Evolutionary conservation across 2,329 filamentous ascomycete genomes (phyloP), one percentile per base, ranked within the genome.

Genomic region (Alternaria sp.): DNA sequence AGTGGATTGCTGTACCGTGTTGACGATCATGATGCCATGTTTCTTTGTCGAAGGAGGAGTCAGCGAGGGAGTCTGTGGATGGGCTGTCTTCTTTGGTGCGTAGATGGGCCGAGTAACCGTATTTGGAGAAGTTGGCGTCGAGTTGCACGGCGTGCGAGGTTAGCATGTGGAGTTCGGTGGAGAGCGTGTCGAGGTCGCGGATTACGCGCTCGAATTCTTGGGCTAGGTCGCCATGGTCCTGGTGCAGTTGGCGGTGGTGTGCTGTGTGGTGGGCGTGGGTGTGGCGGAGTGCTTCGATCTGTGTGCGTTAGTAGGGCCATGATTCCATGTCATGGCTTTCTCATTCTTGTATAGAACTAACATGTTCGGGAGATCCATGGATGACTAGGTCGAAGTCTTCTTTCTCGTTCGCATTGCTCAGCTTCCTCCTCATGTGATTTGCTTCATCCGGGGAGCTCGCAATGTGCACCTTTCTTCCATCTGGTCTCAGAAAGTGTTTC

Each of bases 41-140:
- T 17, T 75, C 67, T 73, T 67, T 77, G 77, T 69, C 77, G 72
- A 70, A 81, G 57, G 65, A 50, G 13, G 71, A 63, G n/a, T 66
- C 66, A 5, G 55, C 44, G 66, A 61, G 63, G 2, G 64, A 62
- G 26, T 58, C 17, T 6, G 56, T 8, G 1, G 59, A 40, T 17
- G 52, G n/a, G 62, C 62, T 3, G 66, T 56, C 57, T 40, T 76
- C 74, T 47, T 73, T 76, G 12, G 76, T 78, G 15, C 87, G 81
- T 56, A 90, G 77, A 73, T 86, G 83, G 26, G 87, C 87, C 52
- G 82, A 83, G 72, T 89, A 90, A 1, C 89, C 88, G 78, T 88
- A 90, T 70, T 87, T 87, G 58, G 83, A 83, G 73, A 90, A 90
- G 72, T 86, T 90, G 32, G 87, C 86, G 68, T 87, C 86, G 21